These are phyloP conservation scores for Moniliella sp. DNA, from an alignment of 1,284 basidiomycete species.

Conservation along the genomic window DNA sequence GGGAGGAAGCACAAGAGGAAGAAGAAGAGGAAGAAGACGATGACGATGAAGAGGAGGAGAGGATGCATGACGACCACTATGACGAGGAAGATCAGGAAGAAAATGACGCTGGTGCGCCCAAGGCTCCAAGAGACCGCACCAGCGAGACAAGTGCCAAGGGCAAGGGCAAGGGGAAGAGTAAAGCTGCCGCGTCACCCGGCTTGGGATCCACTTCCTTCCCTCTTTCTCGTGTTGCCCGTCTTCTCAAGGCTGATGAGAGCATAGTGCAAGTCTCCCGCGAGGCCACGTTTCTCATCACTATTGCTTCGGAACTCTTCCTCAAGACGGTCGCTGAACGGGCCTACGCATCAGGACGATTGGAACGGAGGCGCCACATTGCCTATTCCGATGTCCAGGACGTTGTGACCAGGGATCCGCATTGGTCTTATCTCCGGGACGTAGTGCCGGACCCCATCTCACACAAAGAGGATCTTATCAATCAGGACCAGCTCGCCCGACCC, in stretches of 20 bases:
- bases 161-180: neutral
- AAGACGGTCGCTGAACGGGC: constrained; percentile 1
- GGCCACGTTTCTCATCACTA: constrained; percentile 2
- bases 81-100: too few relatives aligned
- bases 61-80: neutral
- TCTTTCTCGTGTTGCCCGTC: neutral
- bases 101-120: neutral
- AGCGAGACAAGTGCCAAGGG: neutral
- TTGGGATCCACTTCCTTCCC: constrained; percentile 1
- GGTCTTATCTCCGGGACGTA: too few relatives aligned
- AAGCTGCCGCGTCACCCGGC: neutral
- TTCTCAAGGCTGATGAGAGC: constrained; percentile 2
- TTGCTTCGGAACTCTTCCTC: constrained; percentile 1
- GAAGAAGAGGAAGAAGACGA: neutral
- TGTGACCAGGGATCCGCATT: too few relatives aligned
- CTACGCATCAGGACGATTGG: constrained; percentile 1
- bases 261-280: neutral
- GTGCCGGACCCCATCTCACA: too few relatives aligned
- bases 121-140: neutral
- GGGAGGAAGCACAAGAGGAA: neutral
- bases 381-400: constrained; percentile 1
- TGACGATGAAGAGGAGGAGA: neutral
- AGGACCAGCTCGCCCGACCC: too few relatives aligned
- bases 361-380: neutral
- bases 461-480: too few relatives aligned